Evolutionary conservation across 2,329 filamentous ascomycete species (phyloP), one percentile per base, ranked within the genome.

Genomic region (Xylariaceae sp.): DNA sequence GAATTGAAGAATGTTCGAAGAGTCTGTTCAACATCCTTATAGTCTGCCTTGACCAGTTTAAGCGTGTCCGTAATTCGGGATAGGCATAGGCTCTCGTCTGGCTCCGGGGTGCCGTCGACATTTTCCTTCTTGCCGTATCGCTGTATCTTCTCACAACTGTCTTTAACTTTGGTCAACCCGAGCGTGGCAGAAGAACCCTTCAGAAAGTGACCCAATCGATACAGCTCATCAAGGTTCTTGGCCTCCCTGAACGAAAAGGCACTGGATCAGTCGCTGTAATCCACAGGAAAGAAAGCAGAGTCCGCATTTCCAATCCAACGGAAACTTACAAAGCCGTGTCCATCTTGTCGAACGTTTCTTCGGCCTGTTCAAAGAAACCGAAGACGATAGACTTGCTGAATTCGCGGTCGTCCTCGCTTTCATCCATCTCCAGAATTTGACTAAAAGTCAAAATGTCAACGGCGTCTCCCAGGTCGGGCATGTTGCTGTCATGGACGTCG

Each of bases 351-450:
- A 98, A 97, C 0, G 93, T 98, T 65, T 85, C 82, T 65, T 92
- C 84, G 40, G 92, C 93, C 77, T 99, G 95, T 18, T 91, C 87
- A 66, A 98, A 96, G 79, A 96, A 99, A 59, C 91, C 91, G 71
- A 86, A 89, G 47, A 98, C 93, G 64, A 99, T 93, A 58, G 89
- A 88, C 67, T 81, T 85, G 77, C 90, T 96, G 80, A 98, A 98
- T 47, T 96, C 91, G 66, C 87, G 83, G 62, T 93, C 89, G 10
- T 87, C 85, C 64, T 90, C 89, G 62, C 90, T 89, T 62, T 98
- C 95, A 73, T 99, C 95, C 93, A 99, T 97, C 75, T 98, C 95
- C 61, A 98, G 85, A 72, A 99, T 98, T 79, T 98, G 95, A 67
- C 88, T 87, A 69, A 99, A 99, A 54, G 92, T 96, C 52, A 75